Evolutionary conservation across 768 basidiomycete species (phyloP).

Genomic region (Lentinus tigrinus): DNA sequence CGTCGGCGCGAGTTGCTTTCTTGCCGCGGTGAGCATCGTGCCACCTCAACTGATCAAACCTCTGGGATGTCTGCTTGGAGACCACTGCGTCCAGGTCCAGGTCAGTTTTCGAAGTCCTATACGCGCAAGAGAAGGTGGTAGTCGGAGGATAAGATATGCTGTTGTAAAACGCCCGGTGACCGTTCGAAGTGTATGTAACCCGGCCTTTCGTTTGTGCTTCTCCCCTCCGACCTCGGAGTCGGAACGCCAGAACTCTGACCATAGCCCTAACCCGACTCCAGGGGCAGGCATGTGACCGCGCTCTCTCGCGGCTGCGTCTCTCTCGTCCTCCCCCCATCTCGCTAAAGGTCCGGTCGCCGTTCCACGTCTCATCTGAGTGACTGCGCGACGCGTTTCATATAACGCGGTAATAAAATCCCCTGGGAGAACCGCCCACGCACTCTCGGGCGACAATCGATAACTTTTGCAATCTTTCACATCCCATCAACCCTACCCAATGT

Average conservation of each 20-base stretch:
- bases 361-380: not conserved
- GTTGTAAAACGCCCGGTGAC: not conserved
- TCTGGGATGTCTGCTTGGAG: too few relatives aligned
- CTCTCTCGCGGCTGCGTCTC: not conserved
- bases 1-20: conserved; percentile 5
- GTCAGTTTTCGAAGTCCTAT: not conserved
- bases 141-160: not conserved
- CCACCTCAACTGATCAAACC: not conserved
- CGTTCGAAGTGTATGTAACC: not conserved
- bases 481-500: not conserved
- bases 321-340: conserved; percentile 8
- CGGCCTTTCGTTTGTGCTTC: not conserved
- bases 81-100: too few relatives aligned
- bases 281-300: conserved; percentile 13
- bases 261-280: conserved; percentile 4
- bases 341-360: not conserved
- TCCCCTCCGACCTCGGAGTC: not conserved
- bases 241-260: conserved; percentile 4
- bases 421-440: too few relatives aligned
- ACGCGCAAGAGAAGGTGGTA: not conserved
- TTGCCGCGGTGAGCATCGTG: conserved; percentile 10
- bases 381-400: not conserved
- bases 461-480: not conserved
- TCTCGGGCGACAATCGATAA: not conserved
- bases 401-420: too few relatives aligned